Evolutionary conservation across 169 alveolate genomes (phyloP), one percentile per base, ranked within the genome.

Genomic region (Condylostoma magnum): DNA sequence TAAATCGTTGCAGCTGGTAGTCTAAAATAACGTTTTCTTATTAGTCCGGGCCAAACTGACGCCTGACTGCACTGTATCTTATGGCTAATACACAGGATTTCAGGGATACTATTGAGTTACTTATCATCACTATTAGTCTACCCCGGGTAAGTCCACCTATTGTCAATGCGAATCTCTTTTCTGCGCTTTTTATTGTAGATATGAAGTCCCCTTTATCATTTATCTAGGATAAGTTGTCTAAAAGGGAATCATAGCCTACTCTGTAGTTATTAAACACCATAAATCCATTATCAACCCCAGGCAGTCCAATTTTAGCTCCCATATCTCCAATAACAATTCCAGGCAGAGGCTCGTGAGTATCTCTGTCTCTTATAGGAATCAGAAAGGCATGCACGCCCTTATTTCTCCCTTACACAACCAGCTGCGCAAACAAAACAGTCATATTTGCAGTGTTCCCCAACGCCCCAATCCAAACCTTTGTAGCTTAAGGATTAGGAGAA

Each of bases 381-480:
- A 80, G 28, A 65, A 86, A 86, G 0, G 89, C 52, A 34, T 83
- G 74, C 0, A 86, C 89, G 30, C 93, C 93, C 53, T 83, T 52
- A 31, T 80, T 68, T 44, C 74, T 6, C 0, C 41, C 41, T 3
- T 44, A 36, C 15, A 72, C 48, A 18, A 66, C 55, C 6, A 82
- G 60, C 71, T 76, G 67, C 44, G 89, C 89, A 57, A 78, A 84
- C 8, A 82, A 44, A 18, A 69, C 88, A 58, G 78, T 65, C 70
- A 70, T 85, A 22, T 71, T 87, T 10, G 88, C 65, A n/a, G 85
- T 51, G 18, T 69, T 66, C 30, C 89, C 94, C 18, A 80, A 69
- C 25, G 83, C 89, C 44, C 92, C 91, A 46, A 86, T 86, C 92
- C 94, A 87, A 66, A 69, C 78, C 71, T 87, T 87, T 0, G 83